phyloP scores from a whole-genome alignment of 495 filamentous ascomycete species.

The Aspergillus asperescens region DNA sequence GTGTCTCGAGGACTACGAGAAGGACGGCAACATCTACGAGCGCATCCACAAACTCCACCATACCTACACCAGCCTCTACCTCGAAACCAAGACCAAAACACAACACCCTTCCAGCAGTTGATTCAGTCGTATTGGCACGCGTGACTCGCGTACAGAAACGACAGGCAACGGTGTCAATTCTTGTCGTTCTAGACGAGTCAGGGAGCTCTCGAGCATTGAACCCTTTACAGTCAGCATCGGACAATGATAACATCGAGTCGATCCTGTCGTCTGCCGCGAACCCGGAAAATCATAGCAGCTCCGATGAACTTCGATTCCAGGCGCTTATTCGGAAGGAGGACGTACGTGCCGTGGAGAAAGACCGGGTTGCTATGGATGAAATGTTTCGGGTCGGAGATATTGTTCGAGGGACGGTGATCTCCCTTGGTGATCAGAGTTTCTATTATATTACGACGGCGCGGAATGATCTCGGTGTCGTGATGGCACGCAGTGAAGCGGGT shows the following conservation, averaged over 20 bases:
- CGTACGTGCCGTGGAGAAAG: conserved; percentile 91
- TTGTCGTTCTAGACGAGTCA: conserved; percentile 61
- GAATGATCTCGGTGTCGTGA: conserved; percentile 89
- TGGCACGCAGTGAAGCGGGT: conserved; percentile 84
- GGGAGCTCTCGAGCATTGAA: conserved; percentile 32
- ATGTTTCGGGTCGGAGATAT: conserved; percentile 93
- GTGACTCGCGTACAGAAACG: conserved; percentile 78
- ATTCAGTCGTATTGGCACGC: conserved; percentile 71
- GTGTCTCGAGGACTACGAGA: conserved; percentile 39
- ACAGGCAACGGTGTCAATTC: conserved; percentile 76
- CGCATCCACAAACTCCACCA: conserved; percentile 16
- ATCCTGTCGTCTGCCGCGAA: conserved; percentile 41
- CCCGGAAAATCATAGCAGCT: conserved; percentile 42
- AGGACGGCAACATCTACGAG: conserved; percentile 17
- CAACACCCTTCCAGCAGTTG: conserved; percentile 75
- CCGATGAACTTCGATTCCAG: conserved; percentile 47
- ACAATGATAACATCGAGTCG: conserved; percentile 48
- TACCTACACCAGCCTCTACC: not conserved
- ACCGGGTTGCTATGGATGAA: conserved; percentile 82
- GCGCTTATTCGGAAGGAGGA: conserved; percentile 70
- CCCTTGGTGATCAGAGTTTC: conserved; percentile 84
- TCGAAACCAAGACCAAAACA: conserved; percentile 33
- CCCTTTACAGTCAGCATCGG: conserved; percentile 32
- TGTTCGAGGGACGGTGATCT: conserved; percentile 83
- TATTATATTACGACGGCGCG: conserved; percentile 87